Evolutionary conservation across 768 basidiomycete species (phyloP), one percentile per base, ranked within the genome.

Genomic region (Leccinellum albellum): DNA sequence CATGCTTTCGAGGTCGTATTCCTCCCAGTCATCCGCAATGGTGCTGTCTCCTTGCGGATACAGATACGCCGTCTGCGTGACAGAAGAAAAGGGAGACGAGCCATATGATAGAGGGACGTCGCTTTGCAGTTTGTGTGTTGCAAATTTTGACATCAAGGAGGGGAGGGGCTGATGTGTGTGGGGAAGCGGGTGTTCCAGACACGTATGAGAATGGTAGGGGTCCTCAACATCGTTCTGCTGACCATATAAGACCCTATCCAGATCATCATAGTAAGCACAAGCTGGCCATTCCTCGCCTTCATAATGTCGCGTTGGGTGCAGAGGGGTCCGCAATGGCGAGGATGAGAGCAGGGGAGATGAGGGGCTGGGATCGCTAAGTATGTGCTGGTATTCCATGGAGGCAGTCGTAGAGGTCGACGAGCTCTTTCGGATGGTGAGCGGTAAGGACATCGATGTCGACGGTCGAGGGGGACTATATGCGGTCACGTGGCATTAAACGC

Each of bases 1-100:
- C 67, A 73, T 63, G 58, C 64, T 64, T 54, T 71, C 70, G 53
- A 71, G 64, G 58, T 71, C 70, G 32, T 66, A 64, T 51, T 73
- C 71, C 53, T 70, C 61, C 40, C 49, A 48, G 9, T 66, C 62
- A 29, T 70, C 68, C 21, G 56, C 42, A 23, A 61, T 42, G 21
- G 64, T 50, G n/a, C 62, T 62, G 10, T 61, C 62, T n/a, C 51
- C 62, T 21, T 55, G 55, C 0, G 64, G 53, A 45, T 33, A 56
- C 28, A 57, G 6, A 23, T 44, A 32, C 3, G 62, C 7, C 15
- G 59, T 47, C 32, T 26, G 35, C 1, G 32, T 23, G 8, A 12
- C 7, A 8, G 46, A 33, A 21, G 50, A 53, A 13, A 61, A 51
- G 2, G 60, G 28, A 6, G 61, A 47, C 42, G 53, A 52, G 15